Evolutionary conservation across 345 rosid genomes (phyloP), one percentile per base, ranked within the genome.

Genomic region (Pistacia atlantica): DNA sequence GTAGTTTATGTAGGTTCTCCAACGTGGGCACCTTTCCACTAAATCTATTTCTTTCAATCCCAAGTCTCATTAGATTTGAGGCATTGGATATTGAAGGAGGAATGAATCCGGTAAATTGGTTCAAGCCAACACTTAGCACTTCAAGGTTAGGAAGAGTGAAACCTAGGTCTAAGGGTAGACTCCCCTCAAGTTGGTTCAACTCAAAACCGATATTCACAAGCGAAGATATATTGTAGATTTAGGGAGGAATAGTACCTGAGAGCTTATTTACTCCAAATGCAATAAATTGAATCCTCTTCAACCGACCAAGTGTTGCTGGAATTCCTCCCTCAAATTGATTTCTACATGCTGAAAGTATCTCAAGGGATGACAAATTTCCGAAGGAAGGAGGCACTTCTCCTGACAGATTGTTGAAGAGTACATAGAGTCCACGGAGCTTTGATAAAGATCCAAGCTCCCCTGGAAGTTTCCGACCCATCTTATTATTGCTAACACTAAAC

Each of bases 1-100:
- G 20, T 5, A 64, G 67, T 20, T 6, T 64, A 35, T 35, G n/a
- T 35, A 64, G 16, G 11, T 64, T 64, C 28, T 33, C 63, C 8
- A 59, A 59, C 2, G 35, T 14, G 11, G 75, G 67, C 1, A 80
- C 59, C 8, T 56, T 17, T 20, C 80, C 71, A 2, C 28, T 70
- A 22, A 73, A 33, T 1, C 45, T 0, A 3, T 77, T 77, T 0
- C 0, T 0, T 0, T 1, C 0, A 3, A 69, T 2, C 11, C 0
- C 0, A 38, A 78, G 48, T 1, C 0, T 0, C 12, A 4, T 0
- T 0, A 86, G 72, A 20, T 83, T 66, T 0, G 82, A 74, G 7
- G 75, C 73, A 59, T 84, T 84, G 59, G 81, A 67, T 37, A 82
- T 11, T 1, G 85, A 79, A 2, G 3, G n/a, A 22, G 80, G 80